Evolutionary conservation across 768 basidiomycete species (phyloP).

Genomic region (Pholiota microspora): DNA sequence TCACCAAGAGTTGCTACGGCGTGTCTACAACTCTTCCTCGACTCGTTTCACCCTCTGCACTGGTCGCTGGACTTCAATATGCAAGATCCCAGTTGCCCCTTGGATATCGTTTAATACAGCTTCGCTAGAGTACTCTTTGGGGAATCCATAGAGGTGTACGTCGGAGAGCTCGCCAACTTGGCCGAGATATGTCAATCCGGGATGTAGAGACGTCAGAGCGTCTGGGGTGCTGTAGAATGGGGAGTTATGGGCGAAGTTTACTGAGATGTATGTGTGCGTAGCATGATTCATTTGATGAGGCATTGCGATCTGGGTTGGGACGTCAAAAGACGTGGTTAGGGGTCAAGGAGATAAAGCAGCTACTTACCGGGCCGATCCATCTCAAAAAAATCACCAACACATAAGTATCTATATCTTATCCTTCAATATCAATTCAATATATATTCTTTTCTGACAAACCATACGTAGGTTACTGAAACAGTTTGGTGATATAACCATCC

Average conservation of each 20-base stretch:
- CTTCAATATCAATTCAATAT: no score
- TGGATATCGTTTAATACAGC: constrained; percentile 23
- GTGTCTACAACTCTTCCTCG: constrained; percentile 22
- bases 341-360: no score
- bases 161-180: constrained; percentile 30
- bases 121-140: constrained; percentile 22
- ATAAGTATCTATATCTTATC: no score
- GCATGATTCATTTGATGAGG: constrained; percentile 15
- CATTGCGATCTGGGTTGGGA: constrained; percentile 2
- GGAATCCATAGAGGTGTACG: constrained; percentile 29
- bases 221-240: constrained; percentile 18
- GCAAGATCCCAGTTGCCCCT: constrained; percentile 20
- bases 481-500: no score
- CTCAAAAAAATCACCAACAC: no score
- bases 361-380: no score
- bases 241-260: constrained; percentile 24
- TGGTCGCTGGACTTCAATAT: constrained; percentile 27
- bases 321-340: no score
- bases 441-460: no score
- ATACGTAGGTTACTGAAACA: no score
- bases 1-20: neutral
- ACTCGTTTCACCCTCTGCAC: constrained; percentile 22
- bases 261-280: constrained; percentile 23
- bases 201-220: constrained; percentile 22
- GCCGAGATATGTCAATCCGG: constrained; percentile 27